These are phyloP conservation scores for Boletus patriciae DNA, from an alignment of 768 basidiomycete species.

Conservation along the genomic window DNA sequence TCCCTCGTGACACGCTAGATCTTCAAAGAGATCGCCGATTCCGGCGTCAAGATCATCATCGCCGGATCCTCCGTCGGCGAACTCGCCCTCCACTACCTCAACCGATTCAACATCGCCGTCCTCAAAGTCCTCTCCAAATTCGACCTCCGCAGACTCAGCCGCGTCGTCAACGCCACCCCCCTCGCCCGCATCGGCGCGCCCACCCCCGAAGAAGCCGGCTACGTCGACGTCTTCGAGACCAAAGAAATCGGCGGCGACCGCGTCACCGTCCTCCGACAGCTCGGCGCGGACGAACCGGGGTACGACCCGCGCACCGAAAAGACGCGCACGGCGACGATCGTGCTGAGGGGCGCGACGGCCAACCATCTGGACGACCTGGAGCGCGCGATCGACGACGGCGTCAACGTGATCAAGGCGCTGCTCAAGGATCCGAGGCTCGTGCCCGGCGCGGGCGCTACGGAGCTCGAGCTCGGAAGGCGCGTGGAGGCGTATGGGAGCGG, in stretches of 20 bases:
- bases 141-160: constrained; percentile 89
- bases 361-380: constrained; percentile 96
- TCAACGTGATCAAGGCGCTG: constrained; percentile 91
- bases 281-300: constrained; percentile 61
- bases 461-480: constrained; percentile 85
- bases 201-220: constrained; percentile 94
- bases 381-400: constrained; percentile 94
- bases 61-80: constrained; percentile 93
- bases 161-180: constrained; percentile 95
- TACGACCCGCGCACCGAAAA: constrained; percentile 63
- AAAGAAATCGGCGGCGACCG: constrained; percentile 97
- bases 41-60: constrained; percentile 91
- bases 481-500: constrained; percentile 87
- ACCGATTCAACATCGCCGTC: constrained; percentile 90
- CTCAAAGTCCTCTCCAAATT: constrained; percentile 98
- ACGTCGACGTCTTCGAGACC: constrained; percentile 91
- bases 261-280: constrained; percentile 93
- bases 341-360: constrained; percentile 91
- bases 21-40: constrained; percentile 94
- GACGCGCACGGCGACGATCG: constrained; percentile 89
- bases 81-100: constrained; percentile 95
- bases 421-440: constrained; percentile 89
- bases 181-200: constrained; percentile 95
- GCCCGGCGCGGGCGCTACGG: constrained; percentile 92
- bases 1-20: constrained; percentile 54